phyloP scores from a whole-genome alignment of 202 grass and related monocot genomes.

The Schoenoplectus triqueter region DNA sequence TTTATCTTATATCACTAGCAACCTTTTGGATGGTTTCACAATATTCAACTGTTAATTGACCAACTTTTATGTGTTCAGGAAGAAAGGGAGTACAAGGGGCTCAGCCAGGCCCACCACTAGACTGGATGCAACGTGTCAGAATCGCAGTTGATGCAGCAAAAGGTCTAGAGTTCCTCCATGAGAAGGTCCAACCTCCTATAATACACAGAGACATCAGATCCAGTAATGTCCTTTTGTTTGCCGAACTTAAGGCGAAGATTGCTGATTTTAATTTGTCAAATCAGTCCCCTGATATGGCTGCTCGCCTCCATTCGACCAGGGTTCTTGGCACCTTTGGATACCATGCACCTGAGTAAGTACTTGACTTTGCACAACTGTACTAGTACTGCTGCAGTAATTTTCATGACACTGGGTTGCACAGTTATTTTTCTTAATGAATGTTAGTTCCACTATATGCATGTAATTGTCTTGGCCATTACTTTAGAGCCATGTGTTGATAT shows the following conservation, averaged over 20 bases:
- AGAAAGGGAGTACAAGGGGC: constrained; percentile 93
- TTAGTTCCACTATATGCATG: not conserved
- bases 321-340: constrained; percentile 92
- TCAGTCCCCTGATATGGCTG: constrained; percentile 88
- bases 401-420: not conserved
- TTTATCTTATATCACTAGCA: constrained; percentile 3
- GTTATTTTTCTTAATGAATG: not conserved
- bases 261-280: constrained; percentile 92
- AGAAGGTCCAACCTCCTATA: constrained; percentile 79
- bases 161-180: constrained; percentile 89
- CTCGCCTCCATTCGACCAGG: constrained; percentile 87
- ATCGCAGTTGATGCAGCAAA: constrained; percentile 92
- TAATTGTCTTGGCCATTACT: not conserved
- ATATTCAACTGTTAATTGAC: not conserved
- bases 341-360: constrained; percentile 86
- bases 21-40: not conserved
- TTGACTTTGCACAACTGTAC: constrained; percentile 34
- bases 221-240: constrained; percentile 88
- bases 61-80: constrained; percentile 47
- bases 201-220: constrained; percentile 89
- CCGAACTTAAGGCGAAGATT: constrained; percentile 77
- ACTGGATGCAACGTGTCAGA: constrained; percentile 79
- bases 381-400: not conserved
- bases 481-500: constrained; percentile 20
- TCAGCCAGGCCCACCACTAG: constrained; percentile 81